Evolutionary conservation across 139 green algal genomes (phyloP), one percentile per base, ranked within the genome.

Genomic region (Chlamydomonas asymmetrica): DNA sequence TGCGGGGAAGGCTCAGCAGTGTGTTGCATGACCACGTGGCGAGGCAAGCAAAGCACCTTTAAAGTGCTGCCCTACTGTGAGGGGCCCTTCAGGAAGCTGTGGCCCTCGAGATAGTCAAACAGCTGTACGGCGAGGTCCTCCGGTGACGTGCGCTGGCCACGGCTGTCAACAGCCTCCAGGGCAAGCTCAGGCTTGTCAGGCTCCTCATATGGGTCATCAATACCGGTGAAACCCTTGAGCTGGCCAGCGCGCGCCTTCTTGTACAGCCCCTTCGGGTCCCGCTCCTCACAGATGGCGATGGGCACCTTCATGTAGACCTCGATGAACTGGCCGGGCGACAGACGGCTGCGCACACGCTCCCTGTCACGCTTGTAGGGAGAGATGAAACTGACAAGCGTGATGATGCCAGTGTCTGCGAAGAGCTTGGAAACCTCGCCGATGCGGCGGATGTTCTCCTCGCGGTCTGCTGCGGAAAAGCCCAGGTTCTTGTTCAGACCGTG

Each of bases 251-350:
- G 84, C 0, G 94, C 95, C 67, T 93, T 89, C 82, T 97, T 98
- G 88, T 99, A 99, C 43, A 99, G 85, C 0, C 94, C 94, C 84
- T 99, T 99, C 25, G 93, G 89, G 82, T 99, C 95, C 4, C 95
- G 89, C 67, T 89, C 40, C 86, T 98, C 95, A 66, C 95, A 99
- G 16, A 98, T 84, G 32, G 83, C 73, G 35, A 98, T 80, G 5
- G 94, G 93, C 25, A 97, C 92, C 86, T 96, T 94, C 91, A 97
- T 96, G 86, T 91, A 95, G 4, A 96, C 89, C 81, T 98, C 94
- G 6, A 97, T 75, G 63, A 98, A 97, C 25, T 92, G 84, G 31
- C 87, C 88, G 20, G 64, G 37, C 7, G 29, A 35, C 59, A 97
- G 64, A 4, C 93, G 84, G 0, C 73, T 72, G 0, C 94, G 83